Conservation (phyloP, 345 rosid genomes). For the Lumnitzera racemosa region DNA sequence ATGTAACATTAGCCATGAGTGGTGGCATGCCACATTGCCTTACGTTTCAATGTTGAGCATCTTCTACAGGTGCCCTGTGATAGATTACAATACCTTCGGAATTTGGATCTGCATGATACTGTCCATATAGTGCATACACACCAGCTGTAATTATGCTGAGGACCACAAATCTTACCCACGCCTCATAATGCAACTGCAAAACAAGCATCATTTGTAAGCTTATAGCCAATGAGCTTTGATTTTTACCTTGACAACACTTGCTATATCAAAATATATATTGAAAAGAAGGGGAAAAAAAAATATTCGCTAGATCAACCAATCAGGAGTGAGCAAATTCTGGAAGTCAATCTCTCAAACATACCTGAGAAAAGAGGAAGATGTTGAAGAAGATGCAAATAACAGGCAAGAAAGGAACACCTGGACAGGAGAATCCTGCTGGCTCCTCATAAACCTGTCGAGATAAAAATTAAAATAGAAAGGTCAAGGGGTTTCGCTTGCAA, state of each 20-base stretch:
- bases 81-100: constrained; percentile 47
- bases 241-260: no score
- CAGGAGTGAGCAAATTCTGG: no score
- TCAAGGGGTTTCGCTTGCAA: no score
- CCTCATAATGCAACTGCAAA: constrained; percentile 83
- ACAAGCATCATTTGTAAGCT: constrained; percentile 6
- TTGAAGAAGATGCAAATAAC: constrained; percentile 78
- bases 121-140: constrained; percentile 76
- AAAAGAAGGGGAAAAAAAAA: no score
- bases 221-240: no score
- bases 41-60: constrained; percentile 1
- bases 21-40: not conserved
- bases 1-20: no score
- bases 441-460: constrained; percentile 44
- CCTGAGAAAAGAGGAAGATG: constrained; percentile 95
- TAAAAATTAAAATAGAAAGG: constrained; percentile 1
- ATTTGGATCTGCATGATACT: constrained; percentile 59
- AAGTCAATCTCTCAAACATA: constrained; percentile 15
- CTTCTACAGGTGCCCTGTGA: constrained; percentile 43
- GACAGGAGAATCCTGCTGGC: constrained; percentile 75
- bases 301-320: no score
- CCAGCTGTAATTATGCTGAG: constrained; percentile 55
- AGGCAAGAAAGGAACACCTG: constrained; percentile 82
- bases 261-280: no score
- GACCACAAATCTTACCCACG: constrained; percentile 75